Evolutionary conservation across 352 stramenopile genomes (phyloP).

Genomic region (Phytophthora lateralis): DNA sequence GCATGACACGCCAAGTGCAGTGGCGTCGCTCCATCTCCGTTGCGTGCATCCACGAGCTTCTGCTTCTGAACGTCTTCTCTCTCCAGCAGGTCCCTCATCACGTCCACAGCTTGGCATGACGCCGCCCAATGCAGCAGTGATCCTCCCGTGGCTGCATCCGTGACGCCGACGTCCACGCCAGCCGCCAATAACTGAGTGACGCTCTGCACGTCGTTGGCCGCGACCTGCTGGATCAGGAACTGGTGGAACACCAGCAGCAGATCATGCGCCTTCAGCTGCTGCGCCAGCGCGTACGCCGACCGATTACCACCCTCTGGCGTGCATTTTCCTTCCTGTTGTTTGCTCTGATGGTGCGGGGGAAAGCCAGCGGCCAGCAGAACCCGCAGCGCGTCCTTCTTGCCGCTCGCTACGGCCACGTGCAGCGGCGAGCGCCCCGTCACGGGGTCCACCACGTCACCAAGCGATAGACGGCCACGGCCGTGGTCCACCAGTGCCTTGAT

Average conservation of each 20-base stretch:
- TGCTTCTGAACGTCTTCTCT: conserved; percentile 39
- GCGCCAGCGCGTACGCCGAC: conserved; percentile 71
- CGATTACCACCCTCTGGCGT: conserved; percentile 19
- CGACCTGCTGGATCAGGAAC: conserved; percentile 87
- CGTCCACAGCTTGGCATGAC: conserved; percentile 66
- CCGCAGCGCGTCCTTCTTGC: conserved; percentile 80
- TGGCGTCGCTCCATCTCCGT: conserved; percentile 76
- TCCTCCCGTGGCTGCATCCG: conserved; percentile 59
- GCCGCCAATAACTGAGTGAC: conserved; percentile 67
- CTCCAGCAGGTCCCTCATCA: conserved; percentile 55
- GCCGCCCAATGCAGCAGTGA: conserved; percentile 83
- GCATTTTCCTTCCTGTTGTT: conserved; percentile 1
- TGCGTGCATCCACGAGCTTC: conserved; percentile 55
- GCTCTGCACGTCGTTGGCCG: conserved; percentile 58
- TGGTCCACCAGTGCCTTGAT: conserved; percentile 85
- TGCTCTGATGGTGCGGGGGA: conserved; percentile 59
- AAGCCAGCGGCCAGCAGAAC: conserved; percentile 82
- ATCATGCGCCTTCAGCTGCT: conserved; percentile 60
- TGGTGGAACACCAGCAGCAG: conserved; percentile 86
- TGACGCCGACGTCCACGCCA: conserved; percentile 59
- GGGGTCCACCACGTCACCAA: conserved; percentile 63
- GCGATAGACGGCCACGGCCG: conserved; percentile 50
- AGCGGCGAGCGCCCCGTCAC: conserved; percentile 70
- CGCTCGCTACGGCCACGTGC: conserved; percentile 72
- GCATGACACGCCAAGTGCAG: conserved; percentile 74